Evolutionary conservation across 352 stramenopile genomes (phyloP), one percentile per base, ranked within the genome.

Genomic region (Saprolegnia parasitica): DNA sequence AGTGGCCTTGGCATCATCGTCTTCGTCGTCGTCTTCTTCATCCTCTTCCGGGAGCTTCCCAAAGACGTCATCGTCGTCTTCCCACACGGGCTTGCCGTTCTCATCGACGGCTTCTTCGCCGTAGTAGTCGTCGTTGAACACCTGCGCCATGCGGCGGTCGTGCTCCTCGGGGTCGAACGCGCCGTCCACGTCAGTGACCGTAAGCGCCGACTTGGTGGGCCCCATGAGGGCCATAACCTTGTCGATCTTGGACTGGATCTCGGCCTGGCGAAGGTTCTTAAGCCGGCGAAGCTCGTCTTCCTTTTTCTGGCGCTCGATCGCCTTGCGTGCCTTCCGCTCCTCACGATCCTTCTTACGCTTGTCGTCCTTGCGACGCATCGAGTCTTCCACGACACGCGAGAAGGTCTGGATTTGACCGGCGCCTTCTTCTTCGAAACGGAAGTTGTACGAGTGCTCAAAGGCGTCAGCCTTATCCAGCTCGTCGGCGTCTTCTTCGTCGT

Each of bases 391-490:
- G 42, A 79, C 74, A 45, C 96, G 80, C 24, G 89, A 72, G 71
- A 97, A 83, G 9, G 81, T 96, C 70, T 93, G 76, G 66, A 97
- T 96, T 32, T 93, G 58, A 6, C 84, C 84, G 35, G 84, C 89
- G 39, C 85, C 91, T 57, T 96, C 93, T 78, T 99, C 93, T 79
- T 99, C 97, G 74, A 99, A 99, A 21, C 97, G 93, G 76, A 99
- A 99, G 77, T 99, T 99, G 85, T 99, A 99, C 45, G 95, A 91
- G 70, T 96, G 89, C 77, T 99, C 97, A 78, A 99, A 99, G 26
- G 95, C 88, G 70, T 99, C 97, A 13, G 91, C 92, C 58, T 93
- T 89, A 50, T 99, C 95, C 20, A 98, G 73, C 65, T 90, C 91
- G 56, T 98, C 90, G 10, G 88, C 86, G 60, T 98, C 89, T 50